Evolutionary conservation across 495 filamentous ascomycete species (phyloP).

Genomic region (Neurospora terricola): DNA sequence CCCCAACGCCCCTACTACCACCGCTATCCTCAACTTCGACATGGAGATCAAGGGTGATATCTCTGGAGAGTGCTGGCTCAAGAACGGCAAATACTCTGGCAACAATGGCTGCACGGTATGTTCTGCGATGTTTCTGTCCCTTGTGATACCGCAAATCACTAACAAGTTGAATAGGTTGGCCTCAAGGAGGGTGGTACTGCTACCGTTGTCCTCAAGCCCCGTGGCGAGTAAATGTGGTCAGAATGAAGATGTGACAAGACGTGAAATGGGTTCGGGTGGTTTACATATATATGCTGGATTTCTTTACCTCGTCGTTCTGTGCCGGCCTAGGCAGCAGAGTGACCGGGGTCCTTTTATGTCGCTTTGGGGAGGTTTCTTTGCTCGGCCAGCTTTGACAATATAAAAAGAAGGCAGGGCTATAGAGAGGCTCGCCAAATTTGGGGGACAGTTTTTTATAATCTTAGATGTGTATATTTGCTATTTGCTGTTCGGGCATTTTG

Average conservation of each 20-base stretch:
- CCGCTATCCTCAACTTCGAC: constrained; percentile 57
- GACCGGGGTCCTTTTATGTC: not conserved
- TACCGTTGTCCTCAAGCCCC: constrained; percentile 25
- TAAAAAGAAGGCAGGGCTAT: constrained; percentile 5
- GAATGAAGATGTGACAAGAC: not conserved
- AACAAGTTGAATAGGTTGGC: constrained; percentile 26
- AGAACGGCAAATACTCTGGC: constrained; percentile 51
- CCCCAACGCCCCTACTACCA: constrained; percentile 51
- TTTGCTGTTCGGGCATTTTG: constrained; percentile 2
- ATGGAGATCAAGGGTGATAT: constrained; percentile 60
- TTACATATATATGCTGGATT: not conserved
- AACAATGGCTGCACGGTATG: constrained; percentile 63
- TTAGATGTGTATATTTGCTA: constrained; percentile 37
- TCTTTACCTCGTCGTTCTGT: not conserved
- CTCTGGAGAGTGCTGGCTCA: constrained; percentile 59
- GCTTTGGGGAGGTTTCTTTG: not conserved
- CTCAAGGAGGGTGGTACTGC: constrained; percentile 26
- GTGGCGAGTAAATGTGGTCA: not conserved
- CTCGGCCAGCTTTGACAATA: constrained; percentile 2
- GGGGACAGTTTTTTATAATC: constrained; percentile 10
- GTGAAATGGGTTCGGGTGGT: not conserved
- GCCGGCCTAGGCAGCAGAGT: not conserved
- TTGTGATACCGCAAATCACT: not conserved
- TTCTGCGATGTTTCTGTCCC: constrained; percentile 5
- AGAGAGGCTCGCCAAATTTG: constrained; percentile 7